Evolutionary conservation across 169 alveolate species (phyloP), one percentile per base, ranked within the genome.

Genomic region (Hepatocystis sp.): DNA sequence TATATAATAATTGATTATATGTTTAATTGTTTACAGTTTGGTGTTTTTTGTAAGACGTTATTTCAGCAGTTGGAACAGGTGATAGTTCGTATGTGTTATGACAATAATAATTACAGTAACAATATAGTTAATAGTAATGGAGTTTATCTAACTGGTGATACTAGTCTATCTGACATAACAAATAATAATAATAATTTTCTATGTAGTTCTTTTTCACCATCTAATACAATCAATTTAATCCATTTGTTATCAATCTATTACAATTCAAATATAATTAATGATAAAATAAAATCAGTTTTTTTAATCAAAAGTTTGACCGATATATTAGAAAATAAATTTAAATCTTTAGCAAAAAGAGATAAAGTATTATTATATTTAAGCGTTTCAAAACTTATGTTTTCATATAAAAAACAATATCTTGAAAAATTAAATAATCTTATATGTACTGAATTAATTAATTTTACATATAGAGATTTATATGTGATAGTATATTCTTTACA

Each of bases 391-490:
- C 11, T 40, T 42, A 17, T 56, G 0, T 71, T 71, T 58, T 56
- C 8, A 8, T 56, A 56, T 23, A 71, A 71, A 32, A 40, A 71
- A 40, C n/a, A 4, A 3, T 71, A 56, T 25, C 27, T 71, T 10
- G 61, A 56, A 44, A 71, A 71, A 56, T 27, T 71, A 19, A 39
- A 71, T 15, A 23, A 52, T 47, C 55, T 58, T 13, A 15, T 71
- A 34, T 17, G 34, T 1, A 61, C 30, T 25, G 86, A 71, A 61
- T 30, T 71, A 21, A 64, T 56, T 13, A 27, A 71, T 71, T 71
- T 56, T 56, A 71, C 86, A 1, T 58, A 71, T 15, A 47, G 86
- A 56, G 86, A 71, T 71, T 58, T 71, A 28, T 71, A 51, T 27
- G 44, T 32, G 23, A 15, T 71, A 36, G 67, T 51, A 17, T 71